Conservation (phyloP, 2,329 filamentous ascomycete species). For the Botrytis pseudocinerea region DNA sequence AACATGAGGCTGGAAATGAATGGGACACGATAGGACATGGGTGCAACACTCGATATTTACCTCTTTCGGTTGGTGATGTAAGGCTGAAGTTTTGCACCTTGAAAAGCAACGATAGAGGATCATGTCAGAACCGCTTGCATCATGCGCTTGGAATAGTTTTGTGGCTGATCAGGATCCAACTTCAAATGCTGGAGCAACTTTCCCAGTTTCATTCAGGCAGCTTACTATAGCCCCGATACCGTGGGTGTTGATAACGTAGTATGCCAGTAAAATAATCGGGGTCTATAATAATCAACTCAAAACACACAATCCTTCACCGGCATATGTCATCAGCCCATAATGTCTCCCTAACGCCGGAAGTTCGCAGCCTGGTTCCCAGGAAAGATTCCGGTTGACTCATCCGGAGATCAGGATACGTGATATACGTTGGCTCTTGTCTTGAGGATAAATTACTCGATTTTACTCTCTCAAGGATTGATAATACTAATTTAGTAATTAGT, state of each 20-base stretch:
- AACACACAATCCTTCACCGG: background rate
- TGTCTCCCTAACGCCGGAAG: background rate
- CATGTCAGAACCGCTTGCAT: background rate
- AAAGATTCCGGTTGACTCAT: background rate
- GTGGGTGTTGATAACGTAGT: background rate
- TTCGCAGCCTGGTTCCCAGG: background rate
- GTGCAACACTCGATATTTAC: background rate
- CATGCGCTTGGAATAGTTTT: too few relatives aligned
- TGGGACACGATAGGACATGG: background rate
- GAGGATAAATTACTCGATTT: background rate
- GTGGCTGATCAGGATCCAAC: too few relatives aligned
- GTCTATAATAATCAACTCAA: background rate
- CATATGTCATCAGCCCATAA: background rate
- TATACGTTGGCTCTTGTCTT: background rate
- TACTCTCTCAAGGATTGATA: background rate
- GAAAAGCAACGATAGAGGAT: background rate
- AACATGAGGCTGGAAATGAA: background rate
- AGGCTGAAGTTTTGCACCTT: background rate
- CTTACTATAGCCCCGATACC: background rate
- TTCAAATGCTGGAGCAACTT: background rate
- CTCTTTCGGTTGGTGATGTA: background rate
- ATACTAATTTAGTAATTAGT: background rate
- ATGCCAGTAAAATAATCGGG: background rate
- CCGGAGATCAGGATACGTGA: background rate
- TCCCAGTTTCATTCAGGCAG: background rate